Conservation (phyloP, 2,329 filamentous ascomycete species). For the Stemphylium beticola region DNA sequence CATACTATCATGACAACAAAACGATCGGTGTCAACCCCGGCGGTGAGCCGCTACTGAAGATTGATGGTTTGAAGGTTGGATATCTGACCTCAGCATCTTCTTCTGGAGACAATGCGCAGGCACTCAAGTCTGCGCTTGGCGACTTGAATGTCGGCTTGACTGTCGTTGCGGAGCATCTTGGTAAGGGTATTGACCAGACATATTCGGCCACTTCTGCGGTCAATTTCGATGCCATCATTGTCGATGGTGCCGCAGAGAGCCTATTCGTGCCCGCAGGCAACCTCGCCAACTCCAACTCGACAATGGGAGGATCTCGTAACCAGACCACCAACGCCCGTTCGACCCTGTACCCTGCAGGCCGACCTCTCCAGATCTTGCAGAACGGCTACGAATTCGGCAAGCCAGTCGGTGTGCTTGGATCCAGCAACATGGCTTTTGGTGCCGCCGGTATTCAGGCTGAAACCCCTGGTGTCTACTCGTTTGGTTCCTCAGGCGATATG, state of each 20-base stretch:
- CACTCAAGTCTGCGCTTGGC: constrained; percentile 60
- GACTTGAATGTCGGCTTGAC: constrained; percentile 62
- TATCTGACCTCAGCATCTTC: constrained; percentile 62
- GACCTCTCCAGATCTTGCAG: constrained; percentile 67
- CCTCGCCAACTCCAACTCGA: constrained; percentile 35
- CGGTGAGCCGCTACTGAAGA: constrained; percentile 61
- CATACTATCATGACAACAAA: constrained; percentile 72
- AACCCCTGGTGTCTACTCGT: constrained; percentile 47
- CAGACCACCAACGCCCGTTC: constrained; percentile 42
- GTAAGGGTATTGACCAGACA: constrained; percentile 63
- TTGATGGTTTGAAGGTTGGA: constrained; percentile 69
- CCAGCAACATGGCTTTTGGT: constrained; percentile 48
- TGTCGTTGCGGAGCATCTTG: constrained; percentile 66
- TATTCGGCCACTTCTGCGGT: constrained; percentile 70
- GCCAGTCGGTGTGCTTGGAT: constrained; percentile 67
- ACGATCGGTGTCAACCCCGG: constrained; percentile 68
- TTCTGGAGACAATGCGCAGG: constrained; percentile 54
- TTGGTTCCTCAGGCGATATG: constrained; percentile 15
- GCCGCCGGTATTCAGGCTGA: constrained; percentile 54
- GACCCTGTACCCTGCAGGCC: constrained; percentile 67
- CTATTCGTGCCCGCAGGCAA: constrained; percentile 58
- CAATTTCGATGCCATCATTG: constrained; percentile 68
- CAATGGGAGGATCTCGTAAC: constrained; percentile 25
- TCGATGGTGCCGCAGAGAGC: constrained; percentile 61
- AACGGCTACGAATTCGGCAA: constrained; percentile 74